Evolutionary conservation across 2,329 filamentous ascomycete species (phyloP).

Genomic region (Alternaria infectoria): DNA sequence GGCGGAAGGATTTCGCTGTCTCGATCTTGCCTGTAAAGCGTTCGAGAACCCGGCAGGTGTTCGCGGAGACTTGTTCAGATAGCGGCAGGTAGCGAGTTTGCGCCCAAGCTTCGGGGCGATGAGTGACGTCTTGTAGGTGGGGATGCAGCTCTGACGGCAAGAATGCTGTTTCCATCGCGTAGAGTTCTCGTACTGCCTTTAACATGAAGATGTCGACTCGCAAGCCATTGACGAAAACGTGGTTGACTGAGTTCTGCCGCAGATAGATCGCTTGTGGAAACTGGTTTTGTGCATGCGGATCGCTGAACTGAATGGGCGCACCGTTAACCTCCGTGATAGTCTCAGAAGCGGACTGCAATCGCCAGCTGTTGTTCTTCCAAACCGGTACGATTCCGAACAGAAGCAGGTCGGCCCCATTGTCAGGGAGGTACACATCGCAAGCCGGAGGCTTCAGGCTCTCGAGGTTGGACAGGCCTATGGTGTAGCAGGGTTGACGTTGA

Average conservation of each 20-base stretch:
- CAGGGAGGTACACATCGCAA: conserved; percentile 23
- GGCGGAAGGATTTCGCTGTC: conserved; percentile 20
- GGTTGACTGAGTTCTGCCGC: conserved; percentile 10
- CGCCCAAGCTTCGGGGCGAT: conserved; percentile 13
- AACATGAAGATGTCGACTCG: conserved; percentile 21
- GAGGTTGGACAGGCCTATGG: conserved; percentile 8
- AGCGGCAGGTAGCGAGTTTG: conserved; percentile 5
- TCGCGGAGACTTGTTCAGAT: conserved; percentile 7
- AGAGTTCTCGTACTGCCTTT: conserved; percentile 10
- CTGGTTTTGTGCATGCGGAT: conserved; percentile 1
- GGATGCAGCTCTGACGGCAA: background rate
- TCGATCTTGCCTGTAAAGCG: conserved; percentile 16
- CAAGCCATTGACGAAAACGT: conserved; percentile 4
- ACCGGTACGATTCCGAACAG: conserved; percentile 12
- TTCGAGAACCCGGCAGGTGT: conserved; percentile 12
- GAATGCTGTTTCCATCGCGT: background rate
- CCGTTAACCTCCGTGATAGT: conserved; percentile 17
- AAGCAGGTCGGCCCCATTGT: conserved; percentile 1
- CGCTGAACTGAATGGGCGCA: conserved; percentile 14
- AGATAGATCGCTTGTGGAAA: conserved; percentile 15
- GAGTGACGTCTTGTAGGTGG: conserved; percentile 7
- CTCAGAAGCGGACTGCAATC: conserved; percentile 12
- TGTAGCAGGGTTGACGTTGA: conserved; percentile 5
- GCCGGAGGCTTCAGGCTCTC: background rate
- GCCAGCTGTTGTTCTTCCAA: conserved; percentile 11